A percentile compares a stretch with the other conserved stretches of the same genome.
These are phyloP conservation scores for Alternaria viburni DNA, from an alignment of 2,329 filamentous ascomycete species.

Conservation along the genomic window DNA sequence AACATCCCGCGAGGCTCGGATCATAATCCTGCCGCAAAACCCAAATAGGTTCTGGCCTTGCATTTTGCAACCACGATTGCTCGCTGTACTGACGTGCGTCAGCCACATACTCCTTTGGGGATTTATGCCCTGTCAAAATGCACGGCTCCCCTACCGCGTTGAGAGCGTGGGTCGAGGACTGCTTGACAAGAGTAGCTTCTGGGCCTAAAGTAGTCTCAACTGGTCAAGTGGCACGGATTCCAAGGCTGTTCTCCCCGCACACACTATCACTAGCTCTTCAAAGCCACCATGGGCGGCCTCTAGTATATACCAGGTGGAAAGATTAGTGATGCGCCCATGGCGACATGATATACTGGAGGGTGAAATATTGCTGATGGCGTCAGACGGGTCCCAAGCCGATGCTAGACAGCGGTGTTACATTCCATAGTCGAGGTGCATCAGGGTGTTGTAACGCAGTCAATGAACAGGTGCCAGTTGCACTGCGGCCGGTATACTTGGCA, in stretches of 20 bases:
- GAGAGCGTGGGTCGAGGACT: background rate
- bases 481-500: constrained; percentile 16
- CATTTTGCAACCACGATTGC: constrained; percentile 8
- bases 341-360: background rate
- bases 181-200: constrained; percentile 4
- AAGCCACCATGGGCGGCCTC: background rate
- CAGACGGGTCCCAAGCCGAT: constrained; percentile 4
- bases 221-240: constrained; percentile 7
- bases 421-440: constrained; percentile 20
- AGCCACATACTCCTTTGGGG: background rate
- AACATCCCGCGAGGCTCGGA: constrained; percentile 17
- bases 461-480: constrained; percentile 33
- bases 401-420: constrained; percentile 33
- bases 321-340: constrained; percentile 11
- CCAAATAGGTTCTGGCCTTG: constrained; percentile 21
- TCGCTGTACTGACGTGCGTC: background rate
- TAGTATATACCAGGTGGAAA: constrained; percentile 14
- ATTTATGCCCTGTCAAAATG: background rate
- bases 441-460: constrained; percentile 35
- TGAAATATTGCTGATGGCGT: constrained; percentile 7
- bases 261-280: constrained; percentile 4
- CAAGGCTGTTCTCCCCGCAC: constrained; percentile 22
- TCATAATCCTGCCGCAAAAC: constrained; percentile 7
- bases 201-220: constrained; percentile 22
- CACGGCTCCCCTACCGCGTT: constrained; percentile 4